Evolutionary conservation across 2,329 filamentous ascomycete species (phyloP).

Genomic region (Sporothrix mexicana): DNA sequence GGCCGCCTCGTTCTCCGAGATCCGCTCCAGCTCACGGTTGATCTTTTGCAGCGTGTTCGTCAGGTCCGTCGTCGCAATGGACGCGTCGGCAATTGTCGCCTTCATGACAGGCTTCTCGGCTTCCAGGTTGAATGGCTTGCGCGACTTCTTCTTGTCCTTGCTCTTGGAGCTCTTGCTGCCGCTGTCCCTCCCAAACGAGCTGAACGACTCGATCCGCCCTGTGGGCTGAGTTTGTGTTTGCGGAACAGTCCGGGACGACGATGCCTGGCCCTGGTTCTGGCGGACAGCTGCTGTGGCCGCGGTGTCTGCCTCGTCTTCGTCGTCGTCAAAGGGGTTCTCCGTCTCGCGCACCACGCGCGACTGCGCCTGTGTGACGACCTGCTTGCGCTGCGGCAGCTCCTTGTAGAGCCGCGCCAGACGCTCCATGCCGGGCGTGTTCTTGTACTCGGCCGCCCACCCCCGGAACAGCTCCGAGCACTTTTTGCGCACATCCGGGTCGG

Average conservation of each 20-base stretch:
- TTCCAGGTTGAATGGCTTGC: constrained; percentile 78
- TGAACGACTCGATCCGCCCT: constrained; percentile 49
- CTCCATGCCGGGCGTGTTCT: constrained; percentile 78
- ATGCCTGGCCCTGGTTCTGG: constrained; percentile 34
- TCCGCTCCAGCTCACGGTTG: constrained; percentile 85
- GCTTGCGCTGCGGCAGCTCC: constrained; percentile 71
- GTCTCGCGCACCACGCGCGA: constrained; percentile 86
- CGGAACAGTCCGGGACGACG: constrained; percentile 35
- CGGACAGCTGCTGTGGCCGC: constrained; percentile 28
- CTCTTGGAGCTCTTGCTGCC: constrained; percentile 35
- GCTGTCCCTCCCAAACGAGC: constrained; percentile 45
- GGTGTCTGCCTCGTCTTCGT: constrained; percentile 59
- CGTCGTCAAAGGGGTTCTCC: constrained; percentile 72
- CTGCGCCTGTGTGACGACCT: constrained; percentile 74
- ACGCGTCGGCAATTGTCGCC: constrained; percentile 84
- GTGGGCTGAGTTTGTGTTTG: constrained; percentile 38
- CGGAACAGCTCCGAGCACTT: constrained; percentile 88
- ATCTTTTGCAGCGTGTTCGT: constrained; percentile 86
- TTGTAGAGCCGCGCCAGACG: constrained; percentile 79
- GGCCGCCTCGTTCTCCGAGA: constrained; percentile 81
- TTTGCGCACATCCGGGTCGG: constrained; percentile 82
- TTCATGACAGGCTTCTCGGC: constrained; percentile 88
- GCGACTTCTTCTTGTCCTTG: constrained; percentile 65
- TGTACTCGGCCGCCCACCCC: constrained; percentile 85
- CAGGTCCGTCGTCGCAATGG: constrained; percentile 89